These are phyloP conservation scores for Nevesoporus exiguus DNA, from an alignment of 768 basidiomycete species.

Conservation along the genomic window DNA sequence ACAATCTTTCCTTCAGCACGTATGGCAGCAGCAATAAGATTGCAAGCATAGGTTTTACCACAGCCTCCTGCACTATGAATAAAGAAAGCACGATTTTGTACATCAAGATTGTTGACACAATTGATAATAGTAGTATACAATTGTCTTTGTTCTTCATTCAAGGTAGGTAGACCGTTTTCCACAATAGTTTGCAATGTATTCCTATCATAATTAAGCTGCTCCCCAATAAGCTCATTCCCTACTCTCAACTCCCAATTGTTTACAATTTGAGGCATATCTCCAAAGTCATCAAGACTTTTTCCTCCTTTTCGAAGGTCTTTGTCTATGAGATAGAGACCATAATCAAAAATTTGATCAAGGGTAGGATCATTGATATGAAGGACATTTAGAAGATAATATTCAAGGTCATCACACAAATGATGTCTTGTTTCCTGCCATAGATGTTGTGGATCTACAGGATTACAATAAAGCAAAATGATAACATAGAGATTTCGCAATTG, in stretches of 20 bases:
- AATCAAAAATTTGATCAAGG: background rate
- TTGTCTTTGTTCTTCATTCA: background rate
- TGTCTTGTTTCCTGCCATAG: background rate
- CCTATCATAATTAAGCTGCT: conserved; percentile 2
- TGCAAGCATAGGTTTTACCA: too few relatives aligned
- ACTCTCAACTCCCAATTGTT: conserved; percentile 7
- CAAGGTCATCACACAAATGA: conserved; percentile 9
- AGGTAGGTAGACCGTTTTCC: background rate
- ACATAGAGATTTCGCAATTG: background rate
- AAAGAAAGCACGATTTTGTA: too few relatives aligned
- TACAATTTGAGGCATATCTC: background rate
- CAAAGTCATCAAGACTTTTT: background rate
- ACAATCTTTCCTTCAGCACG: too few relatives aligned
- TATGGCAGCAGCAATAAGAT: too few relatives aligned
- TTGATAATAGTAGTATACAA: background rate
- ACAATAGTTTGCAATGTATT: background rate
- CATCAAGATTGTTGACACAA: too few relatives aligned
- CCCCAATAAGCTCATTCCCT: conserved; percentile 18
- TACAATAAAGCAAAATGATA: background rate
- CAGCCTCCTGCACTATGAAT: too few relatives aligned
- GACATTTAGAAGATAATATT: background rate
- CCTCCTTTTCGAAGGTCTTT: background rate
- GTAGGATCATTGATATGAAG: background rate
- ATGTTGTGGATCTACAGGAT: conserved; percentile 28
- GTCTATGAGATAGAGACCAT: background rate